These are phyloP conservation scores for Penicillium soppii DNA, from an alignment of 495 filamentous ascomycete species.

Conservation along the genomic window DNA sequence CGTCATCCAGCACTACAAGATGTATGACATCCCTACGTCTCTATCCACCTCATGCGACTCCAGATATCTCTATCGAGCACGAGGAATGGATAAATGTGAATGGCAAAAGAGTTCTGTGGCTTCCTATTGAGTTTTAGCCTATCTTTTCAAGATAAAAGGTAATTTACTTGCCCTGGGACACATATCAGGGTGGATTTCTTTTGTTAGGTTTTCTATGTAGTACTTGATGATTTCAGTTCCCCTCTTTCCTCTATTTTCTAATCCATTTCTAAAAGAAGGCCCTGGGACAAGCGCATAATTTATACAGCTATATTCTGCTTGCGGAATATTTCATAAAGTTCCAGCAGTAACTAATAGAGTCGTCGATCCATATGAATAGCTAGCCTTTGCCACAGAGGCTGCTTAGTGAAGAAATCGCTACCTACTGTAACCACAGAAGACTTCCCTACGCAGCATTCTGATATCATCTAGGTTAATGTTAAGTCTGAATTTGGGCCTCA, in stretches of 20 bases:
- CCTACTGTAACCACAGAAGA: background rate
- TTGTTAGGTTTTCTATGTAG: background rate
- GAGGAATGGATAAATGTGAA: background rate
- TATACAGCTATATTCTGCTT: background rate
- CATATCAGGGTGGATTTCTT: background rate
- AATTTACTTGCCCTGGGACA: slow-evolving; percentile 1
- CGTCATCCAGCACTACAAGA: too few species aligned
- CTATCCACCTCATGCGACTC: background rate
- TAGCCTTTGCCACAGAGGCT: background rate
- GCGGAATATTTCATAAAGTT: background rate
- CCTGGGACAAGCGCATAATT: background rate
- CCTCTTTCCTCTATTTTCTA: background rate
- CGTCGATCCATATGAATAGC: background rate
- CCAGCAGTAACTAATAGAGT: background rate
- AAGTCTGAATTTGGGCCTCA: background rate
- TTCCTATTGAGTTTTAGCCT: background rate
- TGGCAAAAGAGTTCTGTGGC: background rate
- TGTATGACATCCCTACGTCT: too few species aligned
- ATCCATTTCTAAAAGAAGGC: slow-evolving; percentile 3
- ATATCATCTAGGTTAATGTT: background rate
- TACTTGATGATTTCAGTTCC: background rate
- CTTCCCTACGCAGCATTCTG: background rate
- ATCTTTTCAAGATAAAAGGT: background rate
- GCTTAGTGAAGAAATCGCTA: background rate
- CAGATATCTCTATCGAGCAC: background rate